Evolutionary conservation across 257 asterid species (phyloP), one percentile per base, ranked within the genome.

Genomic region (Apocynum venetum): DNA sequence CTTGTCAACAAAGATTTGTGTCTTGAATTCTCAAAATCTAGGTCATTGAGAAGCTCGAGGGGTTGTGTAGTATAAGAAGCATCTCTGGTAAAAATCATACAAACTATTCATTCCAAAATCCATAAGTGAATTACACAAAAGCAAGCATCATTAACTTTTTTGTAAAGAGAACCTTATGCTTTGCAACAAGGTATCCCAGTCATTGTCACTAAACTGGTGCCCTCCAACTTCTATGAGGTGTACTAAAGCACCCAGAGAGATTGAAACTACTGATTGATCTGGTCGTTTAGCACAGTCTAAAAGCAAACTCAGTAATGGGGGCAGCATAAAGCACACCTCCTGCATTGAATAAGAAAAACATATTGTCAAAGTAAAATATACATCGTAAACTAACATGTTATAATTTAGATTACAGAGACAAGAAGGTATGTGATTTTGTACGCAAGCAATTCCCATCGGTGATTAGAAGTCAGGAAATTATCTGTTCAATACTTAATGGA

Each of bases 141-240:
- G 31, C 52, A 43, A 51, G 47, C 40, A 60, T 36, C 57, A 56
- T 76, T 40, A 74, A 79, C 19, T 19, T 53, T 31, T 25, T 43
- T 8, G 55, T 14, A 48, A 70, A 72, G 78, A 69, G 77, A 71
- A 93, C 99, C 99, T 90, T 82, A 96, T 89, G 90, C 99, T 89
- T 86, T 89, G 89, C 83, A 96, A 86, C 84, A 96, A 84, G 82
- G 98, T 96, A 84, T 96, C 95, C 99, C 99, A 96, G 79, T 93
- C 99, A 47, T 74, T 71, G 79, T 91, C 90, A 83, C 95, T 93
- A 84, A 96, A 96, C 80, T 93, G 99, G 86, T 91, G 99, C 70
- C 99, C 99, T 82, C 99, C 99, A 86, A 91, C 97, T 85, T 96
- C 99, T 80, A 88, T 85, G 82, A 96, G 98, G 88, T 96, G 99